Conservation (phyloP, 2,329 filamentous ascomycete species). For the Cordyceps militaris region DNA sequence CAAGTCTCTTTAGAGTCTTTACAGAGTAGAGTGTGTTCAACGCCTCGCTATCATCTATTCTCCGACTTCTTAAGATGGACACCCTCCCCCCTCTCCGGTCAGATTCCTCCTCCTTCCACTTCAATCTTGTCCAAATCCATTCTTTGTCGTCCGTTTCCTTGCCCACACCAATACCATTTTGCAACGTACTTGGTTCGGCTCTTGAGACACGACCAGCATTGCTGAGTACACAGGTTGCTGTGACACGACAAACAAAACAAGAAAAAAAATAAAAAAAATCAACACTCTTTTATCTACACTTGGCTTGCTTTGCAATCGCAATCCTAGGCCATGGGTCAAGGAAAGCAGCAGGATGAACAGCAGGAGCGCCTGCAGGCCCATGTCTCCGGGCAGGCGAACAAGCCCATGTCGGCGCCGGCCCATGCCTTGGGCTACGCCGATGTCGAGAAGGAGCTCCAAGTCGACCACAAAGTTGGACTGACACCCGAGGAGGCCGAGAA, state of each 20-base stretch:
- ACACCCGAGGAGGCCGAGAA: conserved; percentile 44
- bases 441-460: conserved; percentile 47
- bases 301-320: conserved; percentile 1
- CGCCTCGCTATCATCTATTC: neutral
- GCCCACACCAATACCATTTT: neutral
- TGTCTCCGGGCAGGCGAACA: conserved; percentile 31
- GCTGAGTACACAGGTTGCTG: too few species aligned
- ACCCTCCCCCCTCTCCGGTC: neutral
- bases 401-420: conserved; percentile 52
- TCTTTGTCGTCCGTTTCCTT: neutral
- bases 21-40: neutral
- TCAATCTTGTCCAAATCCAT: neutral
- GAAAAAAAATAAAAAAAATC: neutral
- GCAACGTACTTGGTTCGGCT: neutral
- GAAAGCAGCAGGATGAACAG: conserved; percentile 15
- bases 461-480: conserved; percentile 52
- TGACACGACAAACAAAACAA: neutral
- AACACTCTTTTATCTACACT: neutral
- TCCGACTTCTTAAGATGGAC: neutral
- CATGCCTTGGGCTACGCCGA: conserved; percentile 51
- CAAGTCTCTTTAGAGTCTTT: neutral
- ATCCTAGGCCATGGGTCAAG: conserved; percentile 21
- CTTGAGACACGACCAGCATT: too few species aligned
- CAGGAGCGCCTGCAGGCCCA: conserved; percentile 18
- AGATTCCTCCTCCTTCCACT: neutral